Percentiles rank a stretch among this genome's conserved stretches.
These are phyloP conservation scores for Flaveria bidentis DNA, from an alignment of 129 eudicot genomes.

Conservation along the genomic window DNA sequence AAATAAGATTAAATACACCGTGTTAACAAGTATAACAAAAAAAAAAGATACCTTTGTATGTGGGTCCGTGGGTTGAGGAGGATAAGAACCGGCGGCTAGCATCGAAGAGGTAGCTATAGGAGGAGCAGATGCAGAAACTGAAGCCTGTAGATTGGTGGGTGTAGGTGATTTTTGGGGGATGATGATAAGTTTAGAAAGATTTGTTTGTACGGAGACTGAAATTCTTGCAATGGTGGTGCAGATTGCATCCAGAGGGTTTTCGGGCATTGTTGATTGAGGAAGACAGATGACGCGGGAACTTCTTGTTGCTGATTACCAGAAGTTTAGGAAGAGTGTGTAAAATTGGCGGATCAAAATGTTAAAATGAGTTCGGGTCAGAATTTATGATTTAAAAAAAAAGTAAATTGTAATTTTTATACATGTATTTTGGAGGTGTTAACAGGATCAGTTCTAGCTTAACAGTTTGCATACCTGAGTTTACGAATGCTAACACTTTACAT, in stretches of 20 bases:
- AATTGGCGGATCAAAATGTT: too few species aligned
- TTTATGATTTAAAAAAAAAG: too few species aligned
- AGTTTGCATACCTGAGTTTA: too few species aligned
- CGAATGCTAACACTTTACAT: too few species aligned
- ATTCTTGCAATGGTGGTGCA: constrained; percentile 51
- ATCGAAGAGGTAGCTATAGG: constrained; percentile 26
- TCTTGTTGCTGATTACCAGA: neutral
- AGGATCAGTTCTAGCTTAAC: too few species aligned
- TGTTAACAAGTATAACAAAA: neutral
- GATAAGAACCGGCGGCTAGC: constrained; percentile 21
- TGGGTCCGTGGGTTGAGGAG: constrained; percentile 31
- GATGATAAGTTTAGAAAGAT: constrained; percentile 47
- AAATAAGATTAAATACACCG: neutral
- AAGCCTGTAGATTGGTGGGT: constrained; percentile 27
- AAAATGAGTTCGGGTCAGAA: too few species aligned
- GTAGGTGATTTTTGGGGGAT: constrained; percentile 28
- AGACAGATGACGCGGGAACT: constrained; percentile 8
- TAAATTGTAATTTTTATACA: too few species aligned
- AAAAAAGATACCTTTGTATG: constrained; percentile 40
- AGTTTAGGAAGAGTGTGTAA: too few species aligned
- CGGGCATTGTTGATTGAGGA: constrained; percentile 49
- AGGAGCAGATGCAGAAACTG: constrained; percentile 33
- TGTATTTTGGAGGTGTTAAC: too few species aligned
- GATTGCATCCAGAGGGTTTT: constrained; percentile 72
- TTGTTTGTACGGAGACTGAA: constrained; percentile 52